These are phyloP conservation scores for Penicillium subrubescens DNA, from an alignment of 495 filamentous ascomycete species.

Conservation along the genomic window DNA sequence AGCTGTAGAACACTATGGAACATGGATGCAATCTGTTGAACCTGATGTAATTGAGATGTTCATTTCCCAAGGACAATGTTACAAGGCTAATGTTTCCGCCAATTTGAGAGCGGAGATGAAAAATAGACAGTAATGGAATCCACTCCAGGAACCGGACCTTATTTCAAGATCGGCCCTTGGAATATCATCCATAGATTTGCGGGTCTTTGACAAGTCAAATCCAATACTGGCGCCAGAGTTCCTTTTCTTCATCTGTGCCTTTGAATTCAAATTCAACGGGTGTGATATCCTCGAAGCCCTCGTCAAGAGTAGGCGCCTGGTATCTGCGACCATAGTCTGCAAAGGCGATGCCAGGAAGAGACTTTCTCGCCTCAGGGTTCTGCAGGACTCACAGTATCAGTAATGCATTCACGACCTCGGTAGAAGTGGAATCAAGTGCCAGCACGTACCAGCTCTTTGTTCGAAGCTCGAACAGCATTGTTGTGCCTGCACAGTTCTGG, in stretches of 20 bases:
- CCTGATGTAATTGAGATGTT: neutral
- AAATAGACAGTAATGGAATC: neutral
- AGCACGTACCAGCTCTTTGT: conserved; percentile 42
- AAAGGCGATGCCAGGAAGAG: conserved; percentile 81
- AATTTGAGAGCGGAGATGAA: neutral
- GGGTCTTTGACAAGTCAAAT: neutral
- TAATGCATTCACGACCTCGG: neutral
- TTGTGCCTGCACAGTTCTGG: conserved; percentile 83
- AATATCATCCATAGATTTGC: neutral
- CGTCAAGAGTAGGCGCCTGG: conserved; percentile 66
- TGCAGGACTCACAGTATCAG: conserved; percentile 36
- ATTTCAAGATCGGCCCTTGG: neutral
- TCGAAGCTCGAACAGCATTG: conserved; percentile 78
- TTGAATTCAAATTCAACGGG: conserved; percentile 69
- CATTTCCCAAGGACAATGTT: neutral
- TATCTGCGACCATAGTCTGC: conserved; percentile 68
- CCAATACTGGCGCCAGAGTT: conserved; percentile 76
- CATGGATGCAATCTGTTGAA: neutral
- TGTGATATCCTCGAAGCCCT: conserved; percentile 83
- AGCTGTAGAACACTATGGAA: neutral
- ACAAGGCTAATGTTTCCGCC: neutral
- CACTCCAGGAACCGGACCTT: neutral
- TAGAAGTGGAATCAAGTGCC: neutral
- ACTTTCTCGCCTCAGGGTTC: conserved; percentile 78
- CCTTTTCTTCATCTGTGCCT: conserved; percentile 55